These are phyloP conservation scores for Calonectria pseudoturangicola DNA, from an alignment of 2,329 filamentous ascomycete species.

Conservation along the genomic window DNA sequence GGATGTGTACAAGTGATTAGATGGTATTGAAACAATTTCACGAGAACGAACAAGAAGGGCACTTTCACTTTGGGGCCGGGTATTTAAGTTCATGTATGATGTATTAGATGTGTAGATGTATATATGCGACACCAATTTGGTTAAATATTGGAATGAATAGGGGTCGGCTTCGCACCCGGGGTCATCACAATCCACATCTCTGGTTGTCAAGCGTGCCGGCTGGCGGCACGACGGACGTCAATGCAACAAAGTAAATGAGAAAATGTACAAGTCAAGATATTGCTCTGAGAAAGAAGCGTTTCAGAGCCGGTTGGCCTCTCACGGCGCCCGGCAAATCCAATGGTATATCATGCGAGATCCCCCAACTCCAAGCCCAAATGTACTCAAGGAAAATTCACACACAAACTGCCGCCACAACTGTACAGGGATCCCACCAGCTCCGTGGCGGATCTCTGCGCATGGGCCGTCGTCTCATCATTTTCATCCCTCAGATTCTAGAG, in stretches of 20 bases:
- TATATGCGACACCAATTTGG: conserved; percentile 24
- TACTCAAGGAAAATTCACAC: conserved; percentile 30
- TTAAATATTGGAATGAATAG: background rate
- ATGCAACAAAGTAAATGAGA: conserved; percentile 11
- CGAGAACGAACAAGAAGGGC: background rate
- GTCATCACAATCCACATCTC: conserved; percentile 25
- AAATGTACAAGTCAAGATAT: conserved; percentile 33
- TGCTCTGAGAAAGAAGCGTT: conserved; percentile 30
- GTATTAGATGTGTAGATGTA: conserved; percentile 23
- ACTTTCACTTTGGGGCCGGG: background rate
- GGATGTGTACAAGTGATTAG: background rate
- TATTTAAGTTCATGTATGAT: background rate
- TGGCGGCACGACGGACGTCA: background rate
- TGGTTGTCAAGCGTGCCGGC: conserved; percentile 12
- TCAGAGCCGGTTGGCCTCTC: conserved; percentile 25
- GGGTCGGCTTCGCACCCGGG: conserved; percentile 33
- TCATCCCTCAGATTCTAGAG: background rate
- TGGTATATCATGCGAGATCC: conserved; percentile 35
- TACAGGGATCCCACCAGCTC: background rate
- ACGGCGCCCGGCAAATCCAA: conserved; percentile 23
- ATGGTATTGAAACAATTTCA: background rate
- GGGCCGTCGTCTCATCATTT: conserved; percentile 7
- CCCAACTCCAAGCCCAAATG: conserved; percentile 33
- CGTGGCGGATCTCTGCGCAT: background rate
- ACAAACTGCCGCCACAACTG: background rate